A percentile compares a stretch with the other conserved stretches of the same genome.
These are phyloP conservation scores for Citrus hindsii DNA, from an alignment of 345 rosid species.

Conservation along the genomic window DNA sequence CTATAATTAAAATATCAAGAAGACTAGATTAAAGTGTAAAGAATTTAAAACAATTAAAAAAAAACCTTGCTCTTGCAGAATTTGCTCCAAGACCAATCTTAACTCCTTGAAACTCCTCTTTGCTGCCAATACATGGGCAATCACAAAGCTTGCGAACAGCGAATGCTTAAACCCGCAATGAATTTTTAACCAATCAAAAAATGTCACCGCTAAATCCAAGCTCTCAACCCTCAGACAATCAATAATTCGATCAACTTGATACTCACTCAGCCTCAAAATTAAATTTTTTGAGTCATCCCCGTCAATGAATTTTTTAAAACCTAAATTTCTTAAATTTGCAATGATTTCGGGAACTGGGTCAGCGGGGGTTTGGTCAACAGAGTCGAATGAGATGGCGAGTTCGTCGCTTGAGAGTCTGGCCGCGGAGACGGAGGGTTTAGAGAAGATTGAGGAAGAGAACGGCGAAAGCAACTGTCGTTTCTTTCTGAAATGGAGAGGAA, in stretches of 20 bases:
- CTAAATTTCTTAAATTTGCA: conserved; percentile 37
- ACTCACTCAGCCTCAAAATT: conserved; percentile 32
- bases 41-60: not conserved
- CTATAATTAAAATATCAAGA: not conserved
- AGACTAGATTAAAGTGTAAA: not conserved
- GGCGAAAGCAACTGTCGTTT: conserved; percentile 18
- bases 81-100: conserved; percentile 40
- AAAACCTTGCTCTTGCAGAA: conserved; percentile 61
- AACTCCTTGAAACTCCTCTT: conserved; percentile 52
- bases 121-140: conserved; percentile 53
- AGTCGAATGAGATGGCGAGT: not conserved
- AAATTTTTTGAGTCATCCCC: conserved; percentile 32
- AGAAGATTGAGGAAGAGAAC: conserved; percentile 28
- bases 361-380: not conserved
- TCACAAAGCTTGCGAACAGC: conserved; percentile 36
- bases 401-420: conserved; percentile 30
- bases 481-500: conserved; percentile 20
- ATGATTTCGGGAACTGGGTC: conserved; percentile 43
- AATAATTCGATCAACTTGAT: conserved; percentile 49
- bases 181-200: conserved; percentile 50
- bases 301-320: conserved; percentile 40
- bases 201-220: conserved; percentile 46
- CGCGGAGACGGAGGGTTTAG: conserved; percentile 34
- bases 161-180: conserved; percentile 59
- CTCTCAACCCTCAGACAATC: conserved; percentile 34